A percentile compares a stretch with the other conserved stretches of the same genome.
phyloP scores from a whole-genome alignment of 805 yeast genomes.

The Metschnikowia peoriensis region DNA sequence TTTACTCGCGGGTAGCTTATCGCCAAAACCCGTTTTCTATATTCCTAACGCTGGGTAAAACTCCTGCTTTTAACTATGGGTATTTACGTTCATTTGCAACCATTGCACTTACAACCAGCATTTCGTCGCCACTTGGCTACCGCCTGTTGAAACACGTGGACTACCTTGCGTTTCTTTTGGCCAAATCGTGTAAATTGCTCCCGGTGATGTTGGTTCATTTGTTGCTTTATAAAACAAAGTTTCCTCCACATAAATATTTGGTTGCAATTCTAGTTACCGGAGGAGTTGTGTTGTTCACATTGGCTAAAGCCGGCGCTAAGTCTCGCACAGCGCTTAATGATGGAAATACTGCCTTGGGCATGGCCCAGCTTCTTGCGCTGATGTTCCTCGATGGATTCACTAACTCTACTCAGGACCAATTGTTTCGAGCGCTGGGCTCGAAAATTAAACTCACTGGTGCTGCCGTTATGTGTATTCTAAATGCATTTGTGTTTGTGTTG shows the following conservation, averaged over 20 bases:
- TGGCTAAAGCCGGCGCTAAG: slow-evolving; percentile 40
- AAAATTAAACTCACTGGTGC: slow-evolving; percentile 64
- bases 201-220: slow-evolving; percentile 92
- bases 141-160: slow-evolving; percentile 79
- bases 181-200: slow-evolving; percentile 89
- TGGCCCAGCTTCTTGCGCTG: slow-evolving; percentile 55
- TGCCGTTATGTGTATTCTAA: slow-evolving; percentile 75
- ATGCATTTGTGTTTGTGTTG: slow-evolving; percentile 43
- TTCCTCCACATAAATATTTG: slow-evolving; percentile 71
- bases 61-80: neutral
- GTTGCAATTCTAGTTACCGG: slow-evolving; percentile 77
- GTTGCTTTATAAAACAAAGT: slow-evolving; percentile 62
- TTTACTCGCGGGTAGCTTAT: slow-evolving; percentile 47
- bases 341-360: slow-evolving; percentile 53
- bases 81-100: slow-evolving; percentile 39
- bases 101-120: slow-evolving; percentile 71
- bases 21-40: slow-evolving; percentile 16
- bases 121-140: slow-evolving; percentile 82
- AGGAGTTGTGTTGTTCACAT: slow-evolving; percentile 81
- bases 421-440: slow-evolving; percentile 48
- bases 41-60: neutral
- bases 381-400: slow-evolving; percentile 87
- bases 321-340: slow-evolving; percentile 29
- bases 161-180: slow-evolving; percentile 77
- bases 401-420: slow-evolving; percentile 87